These are phyloP conservation scores for Ogataea sp. DNA, from an alignment of 805 yeast species.

Conservation along the genomic window DNA sequence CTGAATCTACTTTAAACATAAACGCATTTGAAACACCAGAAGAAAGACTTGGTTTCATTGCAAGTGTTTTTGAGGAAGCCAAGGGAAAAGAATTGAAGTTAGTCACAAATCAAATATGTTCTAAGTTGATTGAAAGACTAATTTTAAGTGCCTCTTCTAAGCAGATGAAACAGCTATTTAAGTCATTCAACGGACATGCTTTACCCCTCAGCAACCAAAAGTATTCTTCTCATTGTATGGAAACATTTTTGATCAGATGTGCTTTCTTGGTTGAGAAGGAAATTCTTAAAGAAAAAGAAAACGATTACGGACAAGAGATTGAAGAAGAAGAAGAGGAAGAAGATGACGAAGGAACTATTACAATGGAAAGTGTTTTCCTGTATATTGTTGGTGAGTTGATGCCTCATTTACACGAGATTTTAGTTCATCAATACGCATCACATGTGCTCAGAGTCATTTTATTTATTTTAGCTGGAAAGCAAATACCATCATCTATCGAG, in stretches of 20 bases:
- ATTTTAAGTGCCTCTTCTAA: slow-evolving; percentile 55
- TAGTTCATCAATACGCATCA: slow-evolving; percentile 75
- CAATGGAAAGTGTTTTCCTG: slow-evolving; percentile 61
- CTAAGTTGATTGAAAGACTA: slow-evolving; percentile 84
- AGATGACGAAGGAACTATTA: slow-evolving; percentile 31
- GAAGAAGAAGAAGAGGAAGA: slow-evolving; percentile 24
- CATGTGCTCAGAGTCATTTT: slow-evolving; percentile 75
- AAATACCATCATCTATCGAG: slow-evolving; percentile 63
- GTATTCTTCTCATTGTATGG: slow-evolving; percentile 90
- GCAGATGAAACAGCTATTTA: slow-evolving; percentile 60
- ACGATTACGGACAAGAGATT: slow-evolving; percentile 24
- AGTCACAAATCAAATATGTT: slow-evolving; percentile 91
- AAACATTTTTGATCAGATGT: slow-evolving; percentile 68
- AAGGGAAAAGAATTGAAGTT: slow-evolving; percentile 85
- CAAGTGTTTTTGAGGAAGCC: slow-evolving; percentile 77
- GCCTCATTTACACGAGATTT: slow-evolving; percentile 51
- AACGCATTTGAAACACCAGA: slow-evolving; percentile 70
- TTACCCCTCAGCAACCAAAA: slow-evolving; percentile 76
- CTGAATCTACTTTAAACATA: slow-evolving; percentile 77
- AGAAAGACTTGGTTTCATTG: slow-evolving; percentile 64
- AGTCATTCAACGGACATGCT: slow-evolving; percentile 65
- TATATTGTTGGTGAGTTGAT: slow-evolving; percentile 60
- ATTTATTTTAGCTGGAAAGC: slow-evolving; percentile 67
- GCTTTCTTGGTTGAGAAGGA: slow-evolving; percentile 75
- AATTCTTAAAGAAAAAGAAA: slow-evolving; percentile 37